Conservation (phyloP, 257 asterid species). For the Solanum sejunctum region DNA sequence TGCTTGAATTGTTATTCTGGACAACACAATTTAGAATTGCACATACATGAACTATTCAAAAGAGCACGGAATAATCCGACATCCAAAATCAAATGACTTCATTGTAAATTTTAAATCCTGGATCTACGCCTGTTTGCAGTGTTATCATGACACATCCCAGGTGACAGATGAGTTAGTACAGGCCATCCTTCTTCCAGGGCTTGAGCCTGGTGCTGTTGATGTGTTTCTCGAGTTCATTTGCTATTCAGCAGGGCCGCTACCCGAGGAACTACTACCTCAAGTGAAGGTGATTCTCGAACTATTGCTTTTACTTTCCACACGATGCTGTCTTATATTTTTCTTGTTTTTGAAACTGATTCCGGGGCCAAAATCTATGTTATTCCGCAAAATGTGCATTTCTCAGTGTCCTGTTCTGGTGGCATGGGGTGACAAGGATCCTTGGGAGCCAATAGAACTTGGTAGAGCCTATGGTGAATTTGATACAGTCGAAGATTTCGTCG, state of each 20-base stretch:
- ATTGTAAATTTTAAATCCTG: no score
- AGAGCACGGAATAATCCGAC: background rate
- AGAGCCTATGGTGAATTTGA: slow-evolving; percentile 55
- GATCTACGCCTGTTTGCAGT: slow-evolving; percentile 16
- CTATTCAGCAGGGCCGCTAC: slow-evolving; percentile 93
- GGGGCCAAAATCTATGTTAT: background rate
- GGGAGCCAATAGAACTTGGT: slow-evolving; percentile 95
- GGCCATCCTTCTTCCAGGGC: slow-evolving; percentile 80
- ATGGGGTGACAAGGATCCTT: slow-evolving; percentile 98
- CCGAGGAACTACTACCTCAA: slow-evolving; percentile 85
- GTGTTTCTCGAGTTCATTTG: slow-evolving; percentile 97
- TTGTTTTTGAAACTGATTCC: background rate
- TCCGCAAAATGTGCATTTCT: background rate
- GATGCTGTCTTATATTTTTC: background rate
- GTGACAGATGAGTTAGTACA: slow-evolving; percentile 90
- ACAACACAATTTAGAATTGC: background rate
- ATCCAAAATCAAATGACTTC: background rate
- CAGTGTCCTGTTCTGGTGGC: slow-evolving; percentile 89
- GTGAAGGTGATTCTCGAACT: slow-evolving; percentile 42
- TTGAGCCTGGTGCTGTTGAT: slow-evolving; percentile 82
- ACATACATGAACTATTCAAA: background rate
- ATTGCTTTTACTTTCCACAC: background rate
- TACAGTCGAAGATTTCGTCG: slow-evolving; percentile 66
- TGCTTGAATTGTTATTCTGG: background rate
- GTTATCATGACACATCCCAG: slow-evolving; percentile 81